Evolutionary conservation across 1,139 yeast species (phyloP).

Genomic region (Torulaspora pretoriensis): DNA sequence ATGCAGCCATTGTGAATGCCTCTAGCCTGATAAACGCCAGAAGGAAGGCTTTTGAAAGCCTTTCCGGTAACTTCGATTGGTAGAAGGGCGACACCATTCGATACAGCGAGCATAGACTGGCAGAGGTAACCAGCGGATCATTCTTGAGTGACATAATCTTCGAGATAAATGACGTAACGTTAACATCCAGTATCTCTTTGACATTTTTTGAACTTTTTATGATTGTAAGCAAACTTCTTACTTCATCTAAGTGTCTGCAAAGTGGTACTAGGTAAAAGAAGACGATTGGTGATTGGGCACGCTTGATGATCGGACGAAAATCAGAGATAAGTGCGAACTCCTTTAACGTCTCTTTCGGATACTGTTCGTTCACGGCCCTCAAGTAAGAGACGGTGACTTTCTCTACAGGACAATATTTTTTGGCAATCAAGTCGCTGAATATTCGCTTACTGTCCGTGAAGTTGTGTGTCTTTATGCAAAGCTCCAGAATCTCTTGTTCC

Average conservation of each 20-base stretch:
- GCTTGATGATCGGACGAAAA: conserved; percentile 20
- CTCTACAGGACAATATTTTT: conserved; percentile 14
- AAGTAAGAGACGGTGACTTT: conserved; percentile 16
- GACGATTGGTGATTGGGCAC: conserved; percentile 14
- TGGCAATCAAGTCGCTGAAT: conserved; percentile 14
- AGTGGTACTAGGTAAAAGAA: conserved; percentile 20
- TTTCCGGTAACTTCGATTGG: conserved; percentile 10
- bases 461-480: conserved; percentile 11
- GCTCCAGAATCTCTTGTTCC: conserved; percentile 14
- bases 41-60: conserved; percentile 12
- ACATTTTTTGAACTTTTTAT: conserved; percentile 10
- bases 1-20: conserved; percentile 17
- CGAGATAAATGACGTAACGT: conserved; percentile 14
- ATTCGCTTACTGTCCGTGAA: conserved; percentile 17
- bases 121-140: conserved; percentile 11
- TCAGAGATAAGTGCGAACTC: conserved; percentile 21
- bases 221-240: conserved; percentile 18
- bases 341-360: conserved; percentile 8
- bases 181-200: conserved; percentile 13
- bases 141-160: conserved; percentile 10
- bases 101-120: conserved; percentile 16
- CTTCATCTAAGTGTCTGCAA: conserved; percentile 24
- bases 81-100: conserved; percentile 12
- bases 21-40: conserved; percentile 13
- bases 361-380: conserved; percentile 11